Percentiles rank a stretch among this genome's conserved stretches.
Conservation (phyloP, 2,329 filamentous ascomycete genomes). For the Cladosporium sphaerospermum region DNA sequence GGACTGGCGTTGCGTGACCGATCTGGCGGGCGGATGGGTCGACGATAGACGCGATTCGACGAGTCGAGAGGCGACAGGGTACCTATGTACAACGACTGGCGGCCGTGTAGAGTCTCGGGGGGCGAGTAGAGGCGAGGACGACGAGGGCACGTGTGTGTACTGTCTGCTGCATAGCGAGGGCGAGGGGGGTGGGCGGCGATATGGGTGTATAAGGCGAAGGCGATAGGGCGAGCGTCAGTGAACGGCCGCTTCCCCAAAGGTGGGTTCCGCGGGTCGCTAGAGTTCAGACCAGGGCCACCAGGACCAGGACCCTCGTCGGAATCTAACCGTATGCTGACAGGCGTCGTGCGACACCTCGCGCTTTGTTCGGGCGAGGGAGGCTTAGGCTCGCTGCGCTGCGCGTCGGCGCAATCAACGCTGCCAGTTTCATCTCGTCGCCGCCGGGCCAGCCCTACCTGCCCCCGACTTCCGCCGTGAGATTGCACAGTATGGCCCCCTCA, state of each 20-base stretch:
- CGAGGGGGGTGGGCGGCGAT: slow-evolving; percentile 9
- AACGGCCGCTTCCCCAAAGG: slow-evolving; percentile 11
- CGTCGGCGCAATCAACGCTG: too few species aligned
- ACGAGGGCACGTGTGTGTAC: background rate
- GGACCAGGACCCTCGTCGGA: background rate
- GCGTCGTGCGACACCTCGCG: slow-evolving; percentile 10
- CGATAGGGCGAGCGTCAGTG: slow-evolving; percentile 9
- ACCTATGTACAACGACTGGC: background rate
- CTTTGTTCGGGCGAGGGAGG: slow-evolving; percentile 5
- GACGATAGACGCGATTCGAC: background rate
- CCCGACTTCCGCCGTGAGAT: slow-evolving; percentile 1
- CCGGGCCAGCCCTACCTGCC: background rate
- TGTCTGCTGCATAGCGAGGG: background rate
- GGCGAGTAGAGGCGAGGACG: background rate
- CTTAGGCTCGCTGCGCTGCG: slow-evolving; percentile 3
- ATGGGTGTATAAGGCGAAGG: slow-evolving; percentile 11
- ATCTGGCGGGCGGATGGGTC: background rate
- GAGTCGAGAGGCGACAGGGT: slow-evolving; percentile 3
- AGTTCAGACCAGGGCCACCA: slow-evolving; percentile 5
- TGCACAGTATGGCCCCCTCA: too few species aligned
- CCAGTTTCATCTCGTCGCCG: too few species aligned
- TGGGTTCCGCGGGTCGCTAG: slow-evolving; percentile 9
- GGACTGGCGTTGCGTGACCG: slow-evolving; percentile 6
- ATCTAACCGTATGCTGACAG: slow-evolving; percentile 4
- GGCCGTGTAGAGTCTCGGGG: background rate